phyloP scores from a whole-genome alignment of 139 green algal genomes.

The Mesotaenium endlicherianum region DNA sequence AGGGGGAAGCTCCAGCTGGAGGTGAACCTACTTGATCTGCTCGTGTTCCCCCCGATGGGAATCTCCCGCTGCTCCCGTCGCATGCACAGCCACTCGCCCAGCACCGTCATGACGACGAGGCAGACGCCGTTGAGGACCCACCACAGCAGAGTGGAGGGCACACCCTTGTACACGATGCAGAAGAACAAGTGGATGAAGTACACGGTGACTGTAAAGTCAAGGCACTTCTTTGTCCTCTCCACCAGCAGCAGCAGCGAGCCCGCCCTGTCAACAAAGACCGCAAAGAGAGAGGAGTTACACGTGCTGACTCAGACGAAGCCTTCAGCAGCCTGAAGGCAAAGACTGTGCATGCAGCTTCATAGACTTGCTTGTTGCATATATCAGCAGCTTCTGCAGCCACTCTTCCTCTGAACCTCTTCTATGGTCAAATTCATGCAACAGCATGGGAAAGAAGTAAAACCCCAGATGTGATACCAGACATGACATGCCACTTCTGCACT shows the following conservation, averaged over 20 bases:
- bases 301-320: too few relatives aligned
- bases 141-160: slow-evolving; percentile 71
- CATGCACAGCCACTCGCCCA: slow-evolving; percentile 90
- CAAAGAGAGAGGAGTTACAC: not conserved
- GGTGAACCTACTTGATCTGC: too few relatives aligned
- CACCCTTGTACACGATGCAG: slow-evolving; percentile 60
- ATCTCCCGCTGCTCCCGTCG: slow-evolving; percentile 87
- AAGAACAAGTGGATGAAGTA: slow-evolving; percentile 78
- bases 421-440: too few relatives aligned
- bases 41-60: slow-evolving; percentile 63
- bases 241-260: slow-evolving; percentile 60
- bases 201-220: slow-evolving; percentile 85
- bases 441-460: too few relatives aligned
- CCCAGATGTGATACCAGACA: too few relatives aligned
- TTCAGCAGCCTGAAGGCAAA: too few relatives aligned
- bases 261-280: slow-evolving; percentile 14
- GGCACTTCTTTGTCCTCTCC: slow-evolving; percentile 90
- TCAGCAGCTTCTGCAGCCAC: too few relatives aligned
- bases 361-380: too few relatives aligned
- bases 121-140: slow-evolving; percentile 68
- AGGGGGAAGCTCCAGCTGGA: too few relatives aligned
- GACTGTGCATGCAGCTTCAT: too few relatives aligned
- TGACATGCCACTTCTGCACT: too few relatives aligned
- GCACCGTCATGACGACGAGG: slow-evolving; percentile 71
- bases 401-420: too few relatives aligned